These are phyloP conservation scores for Hydrangea macrophylla DNA, from an alignment of 148 eudicot species.

Conservation along the genomic window DNA sequence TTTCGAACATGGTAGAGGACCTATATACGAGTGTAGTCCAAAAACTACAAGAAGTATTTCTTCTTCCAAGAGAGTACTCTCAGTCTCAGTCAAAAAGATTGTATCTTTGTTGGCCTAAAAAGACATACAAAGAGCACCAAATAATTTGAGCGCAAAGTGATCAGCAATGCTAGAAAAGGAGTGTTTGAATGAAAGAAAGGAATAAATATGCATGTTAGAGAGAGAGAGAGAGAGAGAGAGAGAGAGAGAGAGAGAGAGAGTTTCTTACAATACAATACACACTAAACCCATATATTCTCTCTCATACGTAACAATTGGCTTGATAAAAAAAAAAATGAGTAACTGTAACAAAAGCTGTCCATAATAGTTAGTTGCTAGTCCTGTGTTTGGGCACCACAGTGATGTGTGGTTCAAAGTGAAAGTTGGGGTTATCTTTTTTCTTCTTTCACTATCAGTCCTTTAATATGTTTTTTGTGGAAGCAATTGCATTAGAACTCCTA, in stretches of 20 bases:
- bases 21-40: not conserved
- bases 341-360: slow-evolving; percentile 29
- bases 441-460: slow-evolving; percentile 26
- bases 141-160: slow-evolving; percentile 58
- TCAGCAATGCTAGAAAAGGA: slow-evolving; percentile 47
- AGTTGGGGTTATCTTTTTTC: slow-evolving; percentile 15
- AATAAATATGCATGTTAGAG: not conserved
- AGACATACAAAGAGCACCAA: slow-evolving; percentile 72
- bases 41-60: slow-evolving; percentile 9
- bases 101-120: slow-evolving; percentile 74
- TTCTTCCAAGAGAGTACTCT: slow-evolving; percentile 11
- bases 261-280: slow-evolving; percentile 1
- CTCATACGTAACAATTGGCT: slow-evolving; percentile 24
- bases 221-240: slow-evolving; percentile 54
- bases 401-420: slow-evolving; percentile 14
- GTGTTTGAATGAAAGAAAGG: slow-evolving; percentile 50
- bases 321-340: slow-evolving; percentile 16
- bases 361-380: slow-evolving; percentile 20
- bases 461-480: not conserved
- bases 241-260: slow-evolving; percentile 23
- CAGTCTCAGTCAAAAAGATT: slow-evolving; percentile 75
- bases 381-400: slow-evolving; percentile 17
- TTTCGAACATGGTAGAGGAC: too few species aligned
- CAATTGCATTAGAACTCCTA: slow-evolving; percentile 13
- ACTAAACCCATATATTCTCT: slow-evolving; percentile 1